phyloP scores from a whole-genome alignment of 345 rosid genomes.

The Gossypium australe region DNA sequence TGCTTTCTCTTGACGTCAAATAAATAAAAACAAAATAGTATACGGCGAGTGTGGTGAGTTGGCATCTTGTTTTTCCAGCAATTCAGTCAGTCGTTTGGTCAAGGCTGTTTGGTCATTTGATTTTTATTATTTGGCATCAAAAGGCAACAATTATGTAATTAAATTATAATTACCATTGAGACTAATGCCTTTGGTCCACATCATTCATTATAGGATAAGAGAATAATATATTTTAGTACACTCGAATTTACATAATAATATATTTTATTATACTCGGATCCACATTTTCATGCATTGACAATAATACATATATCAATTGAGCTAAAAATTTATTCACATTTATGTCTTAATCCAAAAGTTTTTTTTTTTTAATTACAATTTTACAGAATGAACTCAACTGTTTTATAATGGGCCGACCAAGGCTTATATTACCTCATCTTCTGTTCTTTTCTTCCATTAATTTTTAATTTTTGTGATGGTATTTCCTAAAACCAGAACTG shows the following conservation, averaged over 20 bases:
- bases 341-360: no score
- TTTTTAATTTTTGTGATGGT: not conserved
- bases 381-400: no score
- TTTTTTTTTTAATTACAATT: no score
- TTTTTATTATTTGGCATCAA: not conserved
- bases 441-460: no score
- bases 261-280: no score
- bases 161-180: not conserved
- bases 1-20: not conserved
- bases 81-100: not conserved
- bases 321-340: no score
- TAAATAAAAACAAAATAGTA: not conserved
- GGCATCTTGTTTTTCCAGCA: not conserved
- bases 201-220: no score
- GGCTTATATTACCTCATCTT: no score
- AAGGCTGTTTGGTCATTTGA: not conserved
- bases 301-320: no score
- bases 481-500: not conserved
- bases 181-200: not conserved
- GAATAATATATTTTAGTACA: fast-evolving
- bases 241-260: no score
- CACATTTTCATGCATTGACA: fast-evolving
- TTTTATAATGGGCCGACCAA: no score
- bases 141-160: not conserved
- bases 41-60: not conserved